phyloP scores from a whole-genome alignment of 2,329 filamentous ascomycete genomes.

The Exophiala lecanii-corni region DNA sequence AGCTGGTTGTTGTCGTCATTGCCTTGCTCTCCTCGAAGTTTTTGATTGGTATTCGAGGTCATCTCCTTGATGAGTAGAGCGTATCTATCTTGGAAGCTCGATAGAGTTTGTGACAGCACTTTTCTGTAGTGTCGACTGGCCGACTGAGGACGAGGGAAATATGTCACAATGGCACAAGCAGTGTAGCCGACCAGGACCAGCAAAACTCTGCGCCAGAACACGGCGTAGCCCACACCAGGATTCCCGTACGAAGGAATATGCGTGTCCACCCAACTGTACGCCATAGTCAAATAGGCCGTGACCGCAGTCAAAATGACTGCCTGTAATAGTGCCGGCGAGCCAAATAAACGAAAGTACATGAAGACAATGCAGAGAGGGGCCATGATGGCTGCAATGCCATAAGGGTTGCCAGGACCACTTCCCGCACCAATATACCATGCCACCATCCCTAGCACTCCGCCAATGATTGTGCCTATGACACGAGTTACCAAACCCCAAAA shows the following conservation, averaged over 20 bases:
- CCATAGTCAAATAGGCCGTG: conserved; percentile 43
- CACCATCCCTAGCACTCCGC: conserved; percentile 44
- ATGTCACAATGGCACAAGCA: conserved; percentile 13
- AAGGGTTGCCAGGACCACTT: conserved; percentile 45
- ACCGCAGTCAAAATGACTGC: conserved; percentile 38
- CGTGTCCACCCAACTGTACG: conserved; percentile 45
- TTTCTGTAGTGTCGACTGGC: conserved; percentile 11
- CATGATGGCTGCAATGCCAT: conserved; percentile 44
- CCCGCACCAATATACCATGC: conserved; percentile 52
- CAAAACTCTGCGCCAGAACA: conserved; percentile 46
- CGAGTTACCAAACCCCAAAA: conserved; percentile 43
- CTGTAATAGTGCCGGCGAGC: conserved; percentile 30
- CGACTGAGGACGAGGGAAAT: conserved; percentile 11
- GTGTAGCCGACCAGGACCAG: conserved; percentile 38
- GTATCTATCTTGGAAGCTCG: conserved; percentile 9
- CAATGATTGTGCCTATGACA: conserved; percentile 42
- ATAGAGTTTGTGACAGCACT: conserved; percentile 8
- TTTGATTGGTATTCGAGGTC: background rate
- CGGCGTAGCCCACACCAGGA: conserved; percentile 44
- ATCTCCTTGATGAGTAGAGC: conserved; percentile 5
- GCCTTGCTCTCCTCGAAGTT: background rate
- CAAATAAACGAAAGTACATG: conserved; percentile 35
- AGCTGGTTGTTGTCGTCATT: background rate
- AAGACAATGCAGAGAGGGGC: conserved; percentile 32
- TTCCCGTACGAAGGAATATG: conserved; percentile 43